A percentile compares a stretch with the other conserved stretches of the same genome.
phyloP scores from a whole-genome alignment of 2,329 filamentous ascomycete species.

The Aspergillus pseudonomiae region DNA sequence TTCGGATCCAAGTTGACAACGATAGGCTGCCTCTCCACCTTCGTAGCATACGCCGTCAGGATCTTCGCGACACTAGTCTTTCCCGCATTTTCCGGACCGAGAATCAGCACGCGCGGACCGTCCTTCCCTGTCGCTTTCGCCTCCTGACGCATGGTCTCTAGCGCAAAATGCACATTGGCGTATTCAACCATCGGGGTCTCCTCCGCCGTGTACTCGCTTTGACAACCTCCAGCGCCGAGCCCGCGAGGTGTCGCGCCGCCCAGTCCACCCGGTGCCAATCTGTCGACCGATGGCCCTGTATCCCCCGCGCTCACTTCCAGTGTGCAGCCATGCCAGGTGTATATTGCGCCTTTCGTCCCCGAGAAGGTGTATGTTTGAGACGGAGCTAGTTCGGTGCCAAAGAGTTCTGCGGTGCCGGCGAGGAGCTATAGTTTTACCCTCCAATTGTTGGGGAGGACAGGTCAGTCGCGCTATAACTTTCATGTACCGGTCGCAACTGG shows the following conservation, averaged over 20 bases:
- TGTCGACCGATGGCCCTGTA: conserved; percentile 45
- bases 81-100: conserved; percentile 76
- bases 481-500: neutral
- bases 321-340: conserved; percentile 88
- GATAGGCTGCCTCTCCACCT: conserved; percentile 72
- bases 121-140: conserved; percentile 55
- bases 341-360: conserved; percentile 82
- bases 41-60: conserved; percentile 76
- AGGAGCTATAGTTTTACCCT: conserved; percentile 57
- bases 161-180: conserved; percentile 84
- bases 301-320: conserved; percentile 72
- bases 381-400: conserved; percentile 87
- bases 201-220: conserved; percentile 70
- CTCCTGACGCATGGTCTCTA: conserved; percentile 71
- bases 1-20: conserved; percentile 83
- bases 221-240: conserved; percentile 61
- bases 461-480: neutral
- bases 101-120: conserved; percentile 81
- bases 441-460: conserved; percentile 6
- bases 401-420: conserved; percentile 85
- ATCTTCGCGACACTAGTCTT: conserved; percentile 82
- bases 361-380: conserved; percentile 79
- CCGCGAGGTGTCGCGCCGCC: conserved; percentile 30
- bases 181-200: conserved; percentile 81
- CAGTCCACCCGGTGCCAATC: conserved; percentile 28